These are phyloP conservation scores for Wickerhamiella qilinensis DNA, from an alignment of 805 yeast species.

Conservation along the genomic window DNA sequence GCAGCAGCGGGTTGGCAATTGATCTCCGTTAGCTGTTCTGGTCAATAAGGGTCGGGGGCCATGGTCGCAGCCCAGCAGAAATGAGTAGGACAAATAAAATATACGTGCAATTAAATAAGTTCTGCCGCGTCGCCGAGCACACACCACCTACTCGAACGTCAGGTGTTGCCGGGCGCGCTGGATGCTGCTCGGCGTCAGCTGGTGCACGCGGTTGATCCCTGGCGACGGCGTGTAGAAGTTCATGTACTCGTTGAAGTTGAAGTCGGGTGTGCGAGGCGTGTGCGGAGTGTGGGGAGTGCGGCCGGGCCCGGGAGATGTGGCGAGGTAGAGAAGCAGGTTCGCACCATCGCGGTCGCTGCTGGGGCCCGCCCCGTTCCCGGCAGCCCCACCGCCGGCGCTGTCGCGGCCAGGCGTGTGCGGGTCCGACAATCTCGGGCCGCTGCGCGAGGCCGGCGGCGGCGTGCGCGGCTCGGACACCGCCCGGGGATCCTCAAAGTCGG, in stretches of 20 bases:
- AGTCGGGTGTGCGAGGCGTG: slow-evolving; percentile 26
- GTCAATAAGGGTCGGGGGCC: too few relatives aligned
- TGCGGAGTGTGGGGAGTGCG: slow-evolving; percentile 22
- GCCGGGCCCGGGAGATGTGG: slow-evolving; percentile 67
- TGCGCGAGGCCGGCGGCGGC: slow-evolving; percentile 3
- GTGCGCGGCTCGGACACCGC: slow-evolving; percentile 3
- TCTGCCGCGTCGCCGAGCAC: too few relatives aligned
- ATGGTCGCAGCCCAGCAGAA: too few relatives aligned
- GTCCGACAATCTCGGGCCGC: not conserved
- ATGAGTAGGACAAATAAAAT: too few relatives aligned
- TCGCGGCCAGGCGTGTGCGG: too few relatives aligned
- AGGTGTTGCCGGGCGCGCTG: slow-evolving; percentile 5
- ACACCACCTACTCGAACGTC: slow-evolving; percentile 4
- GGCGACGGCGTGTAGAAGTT: slow-evolving; percentile 59
- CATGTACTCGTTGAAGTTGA: slow-evolving; percentile 71
- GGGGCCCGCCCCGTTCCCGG: too few relatives aligned
- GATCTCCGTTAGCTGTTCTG: too few relatives aligned
- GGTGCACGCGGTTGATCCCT: slow-evolving; percentile 6
- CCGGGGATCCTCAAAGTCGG: slow-evolving; percentile 1
- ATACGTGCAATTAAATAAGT: too few relatives aligned
- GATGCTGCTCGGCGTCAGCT: slow-evolving; percentile 3
- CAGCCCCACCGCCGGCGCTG: not conserved
- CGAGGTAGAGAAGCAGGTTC: slow-evolving; percentile 61
- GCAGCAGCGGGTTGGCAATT: too few relatives aligned
- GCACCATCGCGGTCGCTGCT: slow-evolving; percentile 44